Evolutionary conservation across 495 filamentous ascomycete genomes (phyloP).

Genomic region (Aspergillus nidulans): DNA sequence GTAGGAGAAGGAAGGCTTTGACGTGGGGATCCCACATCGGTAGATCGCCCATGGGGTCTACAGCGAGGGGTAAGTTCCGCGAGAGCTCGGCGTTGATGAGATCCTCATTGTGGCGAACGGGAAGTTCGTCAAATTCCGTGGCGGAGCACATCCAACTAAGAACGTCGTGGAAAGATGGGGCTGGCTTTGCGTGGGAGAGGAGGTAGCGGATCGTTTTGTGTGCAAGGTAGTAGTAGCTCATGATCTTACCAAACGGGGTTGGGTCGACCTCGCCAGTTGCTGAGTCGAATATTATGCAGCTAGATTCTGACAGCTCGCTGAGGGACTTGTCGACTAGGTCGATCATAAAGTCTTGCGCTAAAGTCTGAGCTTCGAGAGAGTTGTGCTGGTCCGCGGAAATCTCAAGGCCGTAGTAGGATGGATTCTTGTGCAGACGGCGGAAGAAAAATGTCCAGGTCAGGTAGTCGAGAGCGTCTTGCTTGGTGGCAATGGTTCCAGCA

Average conservation of each 20-base stretch:
- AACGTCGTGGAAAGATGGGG: slow-evolving; percentile 79
- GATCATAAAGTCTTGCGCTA: slow-evolving; percentile 90
- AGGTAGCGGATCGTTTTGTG: slow-evolving; percentile 91
- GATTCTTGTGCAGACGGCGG: slow-evolving; percentile 94
- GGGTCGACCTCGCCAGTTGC: slow-evolving; percentile 81
- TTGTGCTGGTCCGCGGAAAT: slow-evolving; percentile 93
- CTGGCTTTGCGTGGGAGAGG: slow-evolving; percentile 66
- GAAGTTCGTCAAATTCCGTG: slow-evolving; percentile 95
- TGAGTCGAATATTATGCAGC: slow-evolving; percentile 73
- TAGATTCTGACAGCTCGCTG: slow-evolving; percentile 71
- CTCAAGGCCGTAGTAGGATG: slow-evolving; percentile 94
- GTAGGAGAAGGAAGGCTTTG: slow-evolving; percentile 90
- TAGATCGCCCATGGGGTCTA: slow-evolving; percentile 62
- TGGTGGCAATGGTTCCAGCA: slow-evolving; percentile 83
- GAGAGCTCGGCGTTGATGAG: slow-evolving; percentile 93
- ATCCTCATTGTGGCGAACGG: slow-evolving; percentile 98
- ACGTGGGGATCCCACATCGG: slow-evolving; percentile 99
- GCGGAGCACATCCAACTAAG: slow-evolving; percentile 90
- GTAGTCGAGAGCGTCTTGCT: slow-evolving; percentile 97
- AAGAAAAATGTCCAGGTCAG: slow-evolving; percentile 99
- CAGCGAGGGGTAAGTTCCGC: slow-evolving; percentile 66
- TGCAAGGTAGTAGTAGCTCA: slow-evolving; percentile 98
- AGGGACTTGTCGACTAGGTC: slow-evolving; percentile 84
- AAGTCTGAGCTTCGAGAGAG: slow-evolving; percentile 72
- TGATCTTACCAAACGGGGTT: slow-evolving; percentile 91